phyloP scores from a whole-genome alignment of 306 rosid genomes.

The Rubus parviflorus region DNA sequence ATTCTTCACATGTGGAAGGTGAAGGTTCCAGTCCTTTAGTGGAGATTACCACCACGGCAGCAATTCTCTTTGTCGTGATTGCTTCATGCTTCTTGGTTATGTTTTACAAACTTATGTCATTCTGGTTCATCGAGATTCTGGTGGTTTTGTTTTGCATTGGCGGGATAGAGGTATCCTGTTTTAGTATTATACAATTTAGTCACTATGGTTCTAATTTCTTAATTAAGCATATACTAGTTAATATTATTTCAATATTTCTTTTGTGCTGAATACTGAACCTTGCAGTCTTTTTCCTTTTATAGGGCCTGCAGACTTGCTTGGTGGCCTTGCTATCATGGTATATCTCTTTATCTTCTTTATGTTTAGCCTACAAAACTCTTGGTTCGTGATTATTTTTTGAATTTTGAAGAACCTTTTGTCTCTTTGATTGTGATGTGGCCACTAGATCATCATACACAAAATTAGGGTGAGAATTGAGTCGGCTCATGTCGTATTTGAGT shows the following conservation, averaged over 20 bases:
- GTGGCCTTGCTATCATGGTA: slow-evolving; percentile 89
- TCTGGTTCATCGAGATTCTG: slow-evolving; percentile 82
- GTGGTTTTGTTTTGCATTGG: slow-evolving; percentile 96
- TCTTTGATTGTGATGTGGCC: no score
- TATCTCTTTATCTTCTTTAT: slow-evolving; percentile 6
- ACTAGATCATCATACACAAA: no score
- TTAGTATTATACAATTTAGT: slow-evolving; percentile 18
- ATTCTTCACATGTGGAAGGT: slow-evolving; percentile 46
- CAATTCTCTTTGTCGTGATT: slow-evolving; percentile 79
- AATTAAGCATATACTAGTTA: neutral
- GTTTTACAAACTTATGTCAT: slow-evolving; percentile 92
- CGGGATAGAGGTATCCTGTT: slow-evolving; percentile 71
- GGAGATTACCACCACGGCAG: slow-evolving; percentile 79
- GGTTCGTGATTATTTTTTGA: no score
- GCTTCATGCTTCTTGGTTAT: slow-evolving; percentile 94
- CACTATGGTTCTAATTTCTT: neutral
- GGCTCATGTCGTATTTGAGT: no score
- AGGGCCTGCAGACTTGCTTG: slow-evolving; percentile 99
- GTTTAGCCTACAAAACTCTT: no score
- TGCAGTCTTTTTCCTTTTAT: slow-evolving; percentile 34
- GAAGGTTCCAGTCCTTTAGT: slow-evolving; percentile 67
- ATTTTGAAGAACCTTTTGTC: no score
- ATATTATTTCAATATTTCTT: neutral
- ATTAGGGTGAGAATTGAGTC: no score
- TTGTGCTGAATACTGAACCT: slow-evolving; percentile 24